Evolutionary conservation across 1,139 yeast species (phyloP), one percentile per base, ranked within the genome.

Genomic region (Yamadazyma aaseri): DNA sequence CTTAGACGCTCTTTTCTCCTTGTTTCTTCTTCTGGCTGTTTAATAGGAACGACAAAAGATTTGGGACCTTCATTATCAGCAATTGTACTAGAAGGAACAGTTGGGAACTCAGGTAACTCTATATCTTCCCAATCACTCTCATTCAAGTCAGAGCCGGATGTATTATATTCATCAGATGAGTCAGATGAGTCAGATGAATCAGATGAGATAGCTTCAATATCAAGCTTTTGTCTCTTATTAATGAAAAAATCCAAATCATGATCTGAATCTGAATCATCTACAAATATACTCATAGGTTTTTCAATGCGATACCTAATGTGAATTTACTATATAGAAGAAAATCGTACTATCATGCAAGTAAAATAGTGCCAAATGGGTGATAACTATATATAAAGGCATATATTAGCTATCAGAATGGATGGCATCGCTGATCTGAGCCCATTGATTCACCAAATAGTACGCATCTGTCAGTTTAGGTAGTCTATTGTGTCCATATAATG

Each of bases 401-500:
- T 6, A 18, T 18, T 10, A 18, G 21, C 10, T 7, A 18, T 39
- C 48, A 13, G 43, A 43, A 42, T 67, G 71, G 14, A 69, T 50
- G 13, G 63, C 51, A 12, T 49, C 50, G 30, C 67, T 53, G 12
- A 69, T 46, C 4, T 51, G 51, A 9, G 50, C 42, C 66, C 65
- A 67, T 43, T 69, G 73, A 2, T 49, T 46, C n/a, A 65, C 44
- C 33, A 63, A 39, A 7, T 46, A 38, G 63, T 70, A 67, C 32
- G 63, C 63, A 40, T 60, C 60, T 27, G 51, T 50, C 45, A 47
- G 58, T 2, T 54, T 52, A 4, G 60, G 55, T n/a, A 40, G 35
- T 3, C 59, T 40, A 38, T 69, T 75, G 36, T 70, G 76, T 12
- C 74, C 74, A 42, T 56, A 70, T 0, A 65, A 49, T 3, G 49